Evolutionary conservation across 768 basidiomycete genomes (phyloP).

Genomic region (Nidularia pulvinata): DNA sequence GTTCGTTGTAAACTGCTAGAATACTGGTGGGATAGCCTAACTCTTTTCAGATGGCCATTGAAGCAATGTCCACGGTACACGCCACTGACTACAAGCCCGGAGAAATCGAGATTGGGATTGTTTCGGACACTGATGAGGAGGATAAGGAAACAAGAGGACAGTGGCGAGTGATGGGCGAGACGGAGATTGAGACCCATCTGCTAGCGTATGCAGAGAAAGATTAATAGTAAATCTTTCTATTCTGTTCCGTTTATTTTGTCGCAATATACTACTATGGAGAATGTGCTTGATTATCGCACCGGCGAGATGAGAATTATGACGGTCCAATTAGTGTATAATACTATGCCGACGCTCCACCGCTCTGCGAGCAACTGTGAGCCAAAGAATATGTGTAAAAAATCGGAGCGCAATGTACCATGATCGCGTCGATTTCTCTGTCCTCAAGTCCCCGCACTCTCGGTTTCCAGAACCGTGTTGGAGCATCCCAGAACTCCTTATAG

Average conservation of each 20-base stretch:
- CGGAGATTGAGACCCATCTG: conserved; percentile 78
- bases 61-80: conserved; percentile 91
- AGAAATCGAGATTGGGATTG: conserved; percentile 96
- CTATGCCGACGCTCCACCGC: too few relatives aligned
- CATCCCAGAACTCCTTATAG: conserved; percentile 64
- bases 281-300: too few relatives aligned
- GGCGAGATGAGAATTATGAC: too few relatives aligned
- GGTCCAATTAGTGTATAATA: too few relatives aligned
- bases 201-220: conserved; percentile 91
- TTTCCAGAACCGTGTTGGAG: conserved; percentile 58
- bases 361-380: too few relatives aligned
- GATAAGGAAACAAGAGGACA: conserved; percentile 65
- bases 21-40: not conserved
- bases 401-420: conserved; percentile 45
- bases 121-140: conserved; percentile 77
- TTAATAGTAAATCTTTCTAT: conserved; percentile 24
- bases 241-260: not conserved
- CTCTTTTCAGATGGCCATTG: conserved; percentile 78
- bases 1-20: conserved; percentile 36
- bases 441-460: conserved; percentile 46
- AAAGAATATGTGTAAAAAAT: too few relatives aligned
- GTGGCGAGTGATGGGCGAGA: conserved; percentile 80
- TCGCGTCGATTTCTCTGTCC: conserved; percentile 63
- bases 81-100: conserved; percentile 95
- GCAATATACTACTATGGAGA: not conserved